Base-by-base conservation (phyloP, 495 filamentous ascomycete genomes). In the Opeltia flavorubescens region DNA sequence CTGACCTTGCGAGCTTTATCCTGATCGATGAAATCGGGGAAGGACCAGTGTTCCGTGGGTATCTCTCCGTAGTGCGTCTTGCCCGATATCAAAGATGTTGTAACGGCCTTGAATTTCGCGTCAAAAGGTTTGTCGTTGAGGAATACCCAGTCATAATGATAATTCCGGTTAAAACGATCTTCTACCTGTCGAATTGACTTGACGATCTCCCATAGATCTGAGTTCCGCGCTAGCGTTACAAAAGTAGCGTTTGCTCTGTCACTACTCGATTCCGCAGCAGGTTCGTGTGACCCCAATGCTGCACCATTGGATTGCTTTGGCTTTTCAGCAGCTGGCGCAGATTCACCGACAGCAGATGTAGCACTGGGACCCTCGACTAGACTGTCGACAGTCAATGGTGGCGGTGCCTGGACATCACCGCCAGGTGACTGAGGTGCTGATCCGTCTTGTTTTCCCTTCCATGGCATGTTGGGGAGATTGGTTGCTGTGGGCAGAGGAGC, bases 141-240 rank as follows among this genome's bases (percentile, higher is more conserved):
- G 69, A 98, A 98, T 24, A 98, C 93, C 91, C 91, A 98, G 59
- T 96, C 91, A 63, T 98, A 98, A 68, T 95, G 81, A 64, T 82
- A 96, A 43, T 87, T 81, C 53, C 78, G 76, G 65, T 98, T 98
- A 78, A 98, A 96, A 52, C 91, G 83, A 60, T 98, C 91, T 66
- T 98, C 91, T 28, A 98, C 78, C 52, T 89, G 81, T 20, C 91
- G 86, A 58, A 98, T 98, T 6, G 86, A 93, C 56, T 83, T 79
- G 21, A 87, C 83, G 55, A 98, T 95, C 26, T 96, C 91, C 93
- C 93, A 98, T 33, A 95, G 62, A 61, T 98, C 91, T 26, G 69
- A 69, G 61, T 98, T 98, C 43, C 93, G 81, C 15, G 91, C 91
- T 51, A 98, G 72, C 13, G 88, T 94, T 33, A 98, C 87, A 59